Base-by-base conservation (phyloP, 371 early-diverging fungal genomes). In the Zancudomyces culisetae region DNA sequence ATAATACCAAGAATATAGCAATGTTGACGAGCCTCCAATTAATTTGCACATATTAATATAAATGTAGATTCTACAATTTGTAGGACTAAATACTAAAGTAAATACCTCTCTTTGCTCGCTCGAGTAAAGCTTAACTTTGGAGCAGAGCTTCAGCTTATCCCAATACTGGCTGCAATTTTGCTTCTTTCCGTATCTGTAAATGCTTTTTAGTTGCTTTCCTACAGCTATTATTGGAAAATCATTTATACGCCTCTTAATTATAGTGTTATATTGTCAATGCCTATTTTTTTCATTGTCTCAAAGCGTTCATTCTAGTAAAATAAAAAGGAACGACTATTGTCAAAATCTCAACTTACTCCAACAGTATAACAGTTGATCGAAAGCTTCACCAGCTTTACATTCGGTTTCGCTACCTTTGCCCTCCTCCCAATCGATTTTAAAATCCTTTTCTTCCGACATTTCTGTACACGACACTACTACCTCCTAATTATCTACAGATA, bases 181-280 rank as follows among this genome's bases (percentile, higher is more conserved):
- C 45, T 64, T 64, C 19, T 66, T 49, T 28, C 66, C 66, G 21
- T 66, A 66, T 4, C 66, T 50, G 54, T 66, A 66, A 59, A 62
- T 62, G 57, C 56, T 66, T 56, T 61, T 60, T 35, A 66, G 35
- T 54, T 66, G 66, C 45, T 58, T 65, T 26, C 66, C 66, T 0
- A 66, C 66, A 8, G 66, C 49, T 49, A 35, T 40, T 40, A 13
- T 40, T 40, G 10, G n/a, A n/a, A n/a, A n/a, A n/a, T n/a, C n/a
- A n/a, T n/a, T n/a, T n/a, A n/a, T n/a, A n/a, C n/a, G n/a, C n/a
- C n/a, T n/a, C n/a, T n/a, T n/a, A n/a, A n/a, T n/a, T n/a, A n/a
- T n/a, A n/a, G n/a, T 35, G 35, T 35, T 35, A 35, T 35, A 35
- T 35, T 35, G 6, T 10, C 35, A 35, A 35, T 15, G 35, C 35